Percentiles rank a stretch among this genome's conserved stretches.
These are phyloP conservation scores for Rosa lucieae DNA, from an alignment of 306 rosid species.

Conservation along the genomic window DNA sequence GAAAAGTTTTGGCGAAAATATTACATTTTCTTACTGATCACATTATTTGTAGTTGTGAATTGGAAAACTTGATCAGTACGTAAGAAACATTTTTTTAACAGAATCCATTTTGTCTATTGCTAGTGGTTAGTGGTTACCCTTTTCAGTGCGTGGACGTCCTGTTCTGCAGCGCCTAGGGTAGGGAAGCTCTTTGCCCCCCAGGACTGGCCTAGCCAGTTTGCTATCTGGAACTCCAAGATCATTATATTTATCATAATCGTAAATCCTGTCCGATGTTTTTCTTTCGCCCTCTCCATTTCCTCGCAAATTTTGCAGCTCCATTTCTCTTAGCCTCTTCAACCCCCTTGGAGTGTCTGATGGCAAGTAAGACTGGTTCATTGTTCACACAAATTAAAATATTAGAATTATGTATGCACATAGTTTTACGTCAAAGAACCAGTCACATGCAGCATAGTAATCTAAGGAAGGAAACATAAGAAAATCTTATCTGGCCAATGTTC, in stretches of 20 bases:
- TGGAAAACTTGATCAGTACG: background rate
- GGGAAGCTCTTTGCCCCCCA: constrained; percentile 52
- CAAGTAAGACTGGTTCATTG: constrained; percentile 47
- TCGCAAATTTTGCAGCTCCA: constrained; percentile 37
- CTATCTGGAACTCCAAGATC: constrained; percentile 61
- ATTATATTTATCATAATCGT: constrained; percentile 71
- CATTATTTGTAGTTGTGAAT: background rate
- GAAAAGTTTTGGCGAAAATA: background rate
- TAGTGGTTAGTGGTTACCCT: constrained; percentile 29
- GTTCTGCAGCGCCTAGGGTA: constrained; percentile 80
- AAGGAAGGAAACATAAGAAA: background rate
- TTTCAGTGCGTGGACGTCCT: constrained; percentile 47
- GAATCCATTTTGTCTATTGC: background rate
- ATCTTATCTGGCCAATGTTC: background rate
- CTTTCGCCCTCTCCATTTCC: constrained; percentile 63
- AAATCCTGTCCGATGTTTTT: constrained; percentile 42
- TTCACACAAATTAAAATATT: background rate
- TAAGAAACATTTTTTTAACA: background rate
- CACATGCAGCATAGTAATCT: background rate
- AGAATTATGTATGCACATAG: background rate
- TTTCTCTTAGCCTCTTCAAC: constrained; percentile 45
- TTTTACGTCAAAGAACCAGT: background rate
- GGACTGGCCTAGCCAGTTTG: constrained; percentile 41
- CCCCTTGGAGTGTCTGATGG: constrained; percentile 70
- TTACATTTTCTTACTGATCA: background rate